These are phyloP conservation scores for Dactylellina drechsleri DNA, from an alignment of 2,329 filamentous ascomycete genomes.

Conservation along the genomic window DNA sequence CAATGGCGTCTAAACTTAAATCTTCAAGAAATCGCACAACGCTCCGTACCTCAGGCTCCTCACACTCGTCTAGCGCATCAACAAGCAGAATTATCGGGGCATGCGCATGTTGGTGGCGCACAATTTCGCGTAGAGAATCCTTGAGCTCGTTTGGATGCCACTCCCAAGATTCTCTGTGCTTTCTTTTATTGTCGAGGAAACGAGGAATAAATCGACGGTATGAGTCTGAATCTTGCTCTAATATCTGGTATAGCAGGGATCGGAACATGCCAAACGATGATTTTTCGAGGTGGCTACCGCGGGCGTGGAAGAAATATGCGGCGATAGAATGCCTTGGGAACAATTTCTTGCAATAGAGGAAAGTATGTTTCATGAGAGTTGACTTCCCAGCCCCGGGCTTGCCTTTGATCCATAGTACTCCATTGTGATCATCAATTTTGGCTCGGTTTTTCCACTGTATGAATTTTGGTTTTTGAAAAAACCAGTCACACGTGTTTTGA, in stretches of 20 bases:
- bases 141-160: constrained; percentile 31
- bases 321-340: constrained; percentile 46
- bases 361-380: constrained; percentile 57
- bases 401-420: constrained; percentile 59
- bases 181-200: constrained; percentile 36
- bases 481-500: constrained; percentile 56
- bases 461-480: constrained; percentile 55
- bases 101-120: neutral
- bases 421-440: constrained; percentile 48
- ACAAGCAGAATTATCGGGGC: constrained; percentile 55
- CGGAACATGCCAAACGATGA: constrained; percentile 55
- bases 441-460: constrained; percentile 53
- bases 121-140: neutral
- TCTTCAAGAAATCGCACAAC: constrained; percentile 60
- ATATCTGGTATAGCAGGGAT: constrained; percentile 56
- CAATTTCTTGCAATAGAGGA: constrained; percentile 17
- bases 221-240: constrained; percentile 19
- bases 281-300: constrained; percentile 56
- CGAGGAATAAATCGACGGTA: too few species aligned
- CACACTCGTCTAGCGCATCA: constrained; percentile 61
- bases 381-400: constrained; percentile 59
- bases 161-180: constrained; percentile 10
- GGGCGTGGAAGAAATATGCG: constrained; percentile 57
- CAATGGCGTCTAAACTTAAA: constrained; percentile 55
- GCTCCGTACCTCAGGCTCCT: constrained; percentile 59